Evolutionary conservation across 371 early-diverging fungal species (phyloP).

Genomic region (Mortierella sp.): DNA sequence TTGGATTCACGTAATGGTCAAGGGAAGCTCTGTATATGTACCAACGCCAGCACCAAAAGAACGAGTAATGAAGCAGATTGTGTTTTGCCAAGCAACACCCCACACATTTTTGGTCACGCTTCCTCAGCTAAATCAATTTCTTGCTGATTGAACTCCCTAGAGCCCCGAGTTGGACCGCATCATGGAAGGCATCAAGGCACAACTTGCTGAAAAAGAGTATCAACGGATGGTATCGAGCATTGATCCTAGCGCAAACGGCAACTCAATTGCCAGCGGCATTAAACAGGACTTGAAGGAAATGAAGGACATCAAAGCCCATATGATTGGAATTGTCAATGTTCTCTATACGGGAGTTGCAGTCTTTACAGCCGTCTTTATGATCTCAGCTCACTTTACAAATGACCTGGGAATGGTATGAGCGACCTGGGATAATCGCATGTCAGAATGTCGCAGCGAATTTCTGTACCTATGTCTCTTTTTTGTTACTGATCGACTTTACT

Average conservation of each 20-base stretch:
- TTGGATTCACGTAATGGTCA: conserved; percentile 46
- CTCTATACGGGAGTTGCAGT: conserved; percentile 50
- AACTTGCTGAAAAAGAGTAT: conserved; percentile 49
- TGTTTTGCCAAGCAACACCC: background rate
- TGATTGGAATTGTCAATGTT: conserved; percentile 47
- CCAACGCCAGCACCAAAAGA: conserved; percentile 39
- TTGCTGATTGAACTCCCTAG: conserved; percentile 4
- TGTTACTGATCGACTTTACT: background rate
- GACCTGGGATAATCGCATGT: background rate
- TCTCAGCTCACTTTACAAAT: conserved; percentile 40
- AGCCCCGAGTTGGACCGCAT: conserved; percentile 48
- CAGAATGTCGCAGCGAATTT: background rate
- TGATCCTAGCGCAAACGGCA: background rate
- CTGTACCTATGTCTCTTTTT: background rate
- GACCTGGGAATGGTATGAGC: conserved; percentile 41
- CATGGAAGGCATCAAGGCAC: conserved; percentile 36
- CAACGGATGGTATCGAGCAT: conserved; percentile 43
- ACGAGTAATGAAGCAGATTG: conserved; percentile 12
- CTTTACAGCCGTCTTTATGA: conserved; percentile 49
- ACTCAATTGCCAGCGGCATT: conserved; percentile 20
- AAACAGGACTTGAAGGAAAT: conserved; percentile 45
- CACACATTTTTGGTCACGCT: background rate
- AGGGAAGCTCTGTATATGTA: conserved; percentile 44
- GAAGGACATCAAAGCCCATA: conserved; percentile 39
- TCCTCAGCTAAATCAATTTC: background rate